Base-by-base conservation (phyloP, 345 rosid genomes). In the Dimocarpus longan region DNA sequence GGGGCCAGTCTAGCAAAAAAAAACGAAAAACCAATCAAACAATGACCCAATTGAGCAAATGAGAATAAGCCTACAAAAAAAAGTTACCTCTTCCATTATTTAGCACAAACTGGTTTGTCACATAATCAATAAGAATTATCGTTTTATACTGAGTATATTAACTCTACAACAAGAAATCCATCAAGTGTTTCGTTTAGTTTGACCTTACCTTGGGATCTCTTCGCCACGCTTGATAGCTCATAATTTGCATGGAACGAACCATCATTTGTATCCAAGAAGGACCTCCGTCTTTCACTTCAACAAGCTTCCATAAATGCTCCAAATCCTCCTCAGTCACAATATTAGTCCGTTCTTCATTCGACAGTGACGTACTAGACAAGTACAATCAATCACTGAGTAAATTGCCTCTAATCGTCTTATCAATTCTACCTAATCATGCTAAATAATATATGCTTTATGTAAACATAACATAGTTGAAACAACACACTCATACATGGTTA, bases 191-290 rank as follows among this genome's bases (percentile, higher is more conserved):
- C 2, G 54, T 37, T 40, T 21, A 66, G 39, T n/a, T 39, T 39
- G 11, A 70, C 18, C 44, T 24, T 80, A 90, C 95, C 90, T 87
- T 82, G 22, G 90, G 89, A 74, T 93, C 97, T 81, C 98, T 88
- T 67, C 88, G 77, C 93, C 95, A 90, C 70, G 97, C 96, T 76
- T 90, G 91, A 81, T 90, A 95, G 66, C 77, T 81, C 95, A 93
- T 87, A 68, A 83, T 87, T 65, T 88, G 42, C 18, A 85, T 89
- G 50, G 85, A 87, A 66, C 93, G 88, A 81, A 90, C 93, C 95
- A 95, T 93, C 88, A 95, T 88, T 68, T 85, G 86, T 75, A 77
- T 84, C 95, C 98, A 93, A 48, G 88, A 37, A 62, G 86, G 92
- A 64, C 93, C 95, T 77, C 92, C 97, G 80, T 93, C 96, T 80